Evolutionary conservation across 2,329 filamentous ascomycete species (phyloP), one percentile per base, ranked within the genome.

Genomic region (Xylogone sp.): DNA sequence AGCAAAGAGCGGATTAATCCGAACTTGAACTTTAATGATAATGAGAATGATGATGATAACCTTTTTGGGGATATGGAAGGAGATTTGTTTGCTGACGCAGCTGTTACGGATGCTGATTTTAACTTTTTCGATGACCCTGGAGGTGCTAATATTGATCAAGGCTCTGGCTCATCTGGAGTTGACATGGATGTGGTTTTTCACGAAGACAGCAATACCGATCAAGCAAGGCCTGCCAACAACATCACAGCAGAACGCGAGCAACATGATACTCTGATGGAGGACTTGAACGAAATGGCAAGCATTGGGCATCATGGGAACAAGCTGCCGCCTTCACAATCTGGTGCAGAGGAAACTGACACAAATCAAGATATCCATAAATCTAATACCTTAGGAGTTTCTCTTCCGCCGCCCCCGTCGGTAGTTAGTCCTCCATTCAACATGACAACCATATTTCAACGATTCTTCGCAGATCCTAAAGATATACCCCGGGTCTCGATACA

Each of bases 21-120:
- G 10, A 58, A 50, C 21, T 50, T 57, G 27, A 56, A 58, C 31
- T 65, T 64, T 48, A 60, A 59, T 42, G 57, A 59, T 42, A 57
- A 60, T 45, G 63, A 64, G 44, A 62, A 58, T 27, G 78, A 78
- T 21, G 72, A 76, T 8, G 80, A 81, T 24, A 76, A 86, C 59
- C 71, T 90, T 4, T 88, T 89, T 62, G 84, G 79, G 19, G 86
- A 88, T 50, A 75, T 88, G 58, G 83, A 83, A 12, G 81, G 79
- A 8, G 85, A 89, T 57, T 80, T 86, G 58, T 90, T 89, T 68
- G 83, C 78, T n/a, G 81, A 84, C n/a, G 81, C 70, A 29, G 72
- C 84, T 57, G 77, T 93, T n/a, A 91, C 86, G 1, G 89, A 94
- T 59, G 88, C 83, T 5, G 89, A 94, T 63, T 93, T 93, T 65